phyloP scores from a whole-genome alignment of 257 asterid species.

The Ballota nigra region DNA sequence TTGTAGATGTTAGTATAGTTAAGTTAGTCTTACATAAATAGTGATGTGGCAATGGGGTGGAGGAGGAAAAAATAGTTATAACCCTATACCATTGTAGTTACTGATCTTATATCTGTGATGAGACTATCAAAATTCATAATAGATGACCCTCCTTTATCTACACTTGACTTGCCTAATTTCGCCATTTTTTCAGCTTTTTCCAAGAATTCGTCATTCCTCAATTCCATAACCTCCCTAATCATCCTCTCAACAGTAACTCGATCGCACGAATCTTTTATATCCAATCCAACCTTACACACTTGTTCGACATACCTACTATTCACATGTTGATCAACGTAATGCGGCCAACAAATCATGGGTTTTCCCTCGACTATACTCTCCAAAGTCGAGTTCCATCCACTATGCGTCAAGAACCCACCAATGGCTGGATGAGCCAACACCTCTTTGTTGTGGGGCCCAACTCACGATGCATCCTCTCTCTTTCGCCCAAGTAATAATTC shows the following conservation, averaged over 20 bases:
- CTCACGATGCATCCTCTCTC: constrained; percentile 40
- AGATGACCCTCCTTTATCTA: constrained; percentile 44
- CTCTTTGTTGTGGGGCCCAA: constrained; percentile 49
- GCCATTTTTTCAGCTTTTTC: constrained; percentile 28
- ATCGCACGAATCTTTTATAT: constrained; percentile 56
- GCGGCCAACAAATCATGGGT: constrained; percentile 57
- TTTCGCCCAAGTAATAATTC: constrained; percentile 25
- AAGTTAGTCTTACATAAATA: no score
- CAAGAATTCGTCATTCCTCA: constrained; percentile 41
- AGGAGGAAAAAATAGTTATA: no score
- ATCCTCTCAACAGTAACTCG: constrained; percentile 40
- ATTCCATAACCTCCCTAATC: constrained; percentile 50
- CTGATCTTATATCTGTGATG: constrained; percentile 35
- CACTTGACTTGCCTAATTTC: constrained; percentile 26
- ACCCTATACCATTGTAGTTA: no score
- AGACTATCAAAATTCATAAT: constrained; percentile 34
- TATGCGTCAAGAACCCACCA: constrained; percentile 42
- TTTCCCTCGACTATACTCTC: constrained; percentile 41
- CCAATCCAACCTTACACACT: constrained; percentile 48
- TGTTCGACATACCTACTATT: constrained; percentile 43
- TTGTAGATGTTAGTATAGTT: no score
- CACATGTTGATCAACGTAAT: constrained; percentile 41
- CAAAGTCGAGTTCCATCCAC: constrained; percentile 52
- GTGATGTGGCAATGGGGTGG: no score
- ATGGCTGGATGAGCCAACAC: constrained; percentile 37